These are phyloP conservation scores for Zarea fungicola DNA, from an alignment of 2,329 filamentous ascomycete genomes.

Conservation along the genomic window DNA sequence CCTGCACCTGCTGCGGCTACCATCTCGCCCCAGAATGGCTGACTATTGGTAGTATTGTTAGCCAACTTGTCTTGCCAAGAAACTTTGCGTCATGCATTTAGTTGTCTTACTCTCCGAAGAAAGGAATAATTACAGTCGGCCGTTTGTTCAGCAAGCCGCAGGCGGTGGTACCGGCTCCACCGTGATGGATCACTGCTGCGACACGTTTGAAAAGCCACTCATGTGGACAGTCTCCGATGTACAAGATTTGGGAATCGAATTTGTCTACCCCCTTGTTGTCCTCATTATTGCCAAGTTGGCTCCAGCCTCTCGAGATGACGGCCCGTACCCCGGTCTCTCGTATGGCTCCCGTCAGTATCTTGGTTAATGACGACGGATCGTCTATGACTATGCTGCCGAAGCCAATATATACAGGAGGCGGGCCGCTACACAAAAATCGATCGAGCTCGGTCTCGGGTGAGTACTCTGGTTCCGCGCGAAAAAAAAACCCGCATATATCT, in stretches of 20 bases:
- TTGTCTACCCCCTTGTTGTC: no score
- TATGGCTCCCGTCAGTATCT: slow-evolving; percentile 63
- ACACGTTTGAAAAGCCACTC: slow-evolving; percentile 69
- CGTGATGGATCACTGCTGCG: slow-evolving; percentile 62
- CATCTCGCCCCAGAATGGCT: no score
- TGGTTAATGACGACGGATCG: slow-evolving; percentile 58
- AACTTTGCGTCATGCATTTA: no score
- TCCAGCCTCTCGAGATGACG: slow-evolving; percentile 68
- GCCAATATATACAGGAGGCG: slow-evolving; percentile 63
- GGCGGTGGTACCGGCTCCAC: slow-evolving; percentile 68
- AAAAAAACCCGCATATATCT: slow-evolving; percentile 59
- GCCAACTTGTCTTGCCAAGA: no score
- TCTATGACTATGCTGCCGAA: slow-evolving; percentile 71
- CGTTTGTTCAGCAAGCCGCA: slow-evolving; percentile 62
- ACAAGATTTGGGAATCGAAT: no score
- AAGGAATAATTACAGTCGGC: slow-evolving; percentile 67
- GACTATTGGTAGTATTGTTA: no score
- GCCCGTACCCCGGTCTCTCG: slow-evolving; percentile 58
- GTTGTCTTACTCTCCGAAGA: slow-evolving; percentile 58
- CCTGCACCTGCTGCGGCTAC: no score
- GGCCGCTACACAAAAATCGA: slow-evolving; percentile 50
- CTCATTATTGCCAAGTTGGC: slow-evolving; percentile 55
- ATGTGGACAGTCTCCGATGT: slow-evolving; percentile 42
- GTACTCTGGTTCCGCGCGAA: slow-evolving; percentile 48
- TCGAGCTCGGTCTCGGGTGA: slow-evolving; percentile 48